Evolutionary conservation across 1,139 yeast species (phyloP).

Genomic region (Saccharomyces hybrid): DNA sequence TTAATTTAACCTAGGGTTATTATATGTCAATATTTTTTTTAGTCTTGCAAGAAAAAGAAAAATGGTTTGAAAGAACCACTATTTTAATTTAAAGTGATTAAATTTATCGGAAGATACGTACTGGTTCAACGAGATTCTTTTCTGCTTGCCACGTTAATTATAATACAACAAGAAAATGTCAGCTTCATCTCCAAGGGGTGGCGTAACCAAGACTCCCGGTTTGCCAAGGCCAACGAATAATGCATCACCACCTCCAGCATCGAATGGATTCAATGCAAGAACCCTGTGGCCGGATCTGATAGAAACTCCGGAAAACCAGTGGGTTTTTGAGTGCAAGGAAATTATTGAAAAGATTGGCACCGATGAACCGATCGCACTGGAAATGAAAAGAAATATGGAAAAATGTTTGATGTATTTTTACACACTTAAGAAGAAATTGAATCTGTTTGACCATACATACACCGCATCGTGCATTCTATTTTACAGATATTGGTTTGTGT

Average conservation of each 20-base stretch:
- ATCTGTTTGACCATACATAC: constrained; percentile 31
- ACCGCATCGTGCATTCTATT: constrained; percentile 31
- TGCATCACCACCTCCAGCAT: constrained; percentile 2
- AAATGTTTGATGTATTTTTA: constrained; percentile 30
- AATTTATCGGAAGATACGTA: not conserved
- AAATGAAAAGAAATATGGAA: constrained; percentile 28
- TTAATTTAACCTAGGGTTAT: not conserved
- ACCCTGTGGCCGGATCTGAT: constrained; percentile 32
- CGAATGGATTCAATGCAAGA: constrained; percentile 21
- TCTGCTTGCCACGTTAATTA: too few relatives aligned
- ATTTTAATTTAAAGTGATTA: too few relatives aligned
- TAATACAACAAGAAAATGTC: not conserved
- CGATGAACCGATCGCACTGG: constrained; percentile 16
- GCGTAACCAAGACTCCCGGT: not conserved
- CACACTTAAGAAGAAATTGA: constrained; percentile 28
- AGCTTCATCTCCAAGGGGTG: not conserved
- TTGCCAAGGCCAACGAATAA: not conserved
- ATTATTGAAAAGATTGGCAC: constrained; percentile 26
- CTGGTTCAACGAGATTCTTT: too few relatives aligned
- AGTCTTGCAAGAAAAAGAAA: not conserved
- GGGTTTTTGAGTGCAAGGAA: constrained; percentile 27
- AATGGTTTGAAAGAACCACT: not conserved
- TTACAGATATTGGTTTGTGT: constrained; percentile 30
- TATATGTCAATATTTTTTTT: too few relatives aligned
- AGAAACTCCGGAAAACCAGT: constrained; percentile 25